Evolutionary conservation across 257 asterid genomes (phyloP).

Genomic region (Solanum sejunctum): DNA sequence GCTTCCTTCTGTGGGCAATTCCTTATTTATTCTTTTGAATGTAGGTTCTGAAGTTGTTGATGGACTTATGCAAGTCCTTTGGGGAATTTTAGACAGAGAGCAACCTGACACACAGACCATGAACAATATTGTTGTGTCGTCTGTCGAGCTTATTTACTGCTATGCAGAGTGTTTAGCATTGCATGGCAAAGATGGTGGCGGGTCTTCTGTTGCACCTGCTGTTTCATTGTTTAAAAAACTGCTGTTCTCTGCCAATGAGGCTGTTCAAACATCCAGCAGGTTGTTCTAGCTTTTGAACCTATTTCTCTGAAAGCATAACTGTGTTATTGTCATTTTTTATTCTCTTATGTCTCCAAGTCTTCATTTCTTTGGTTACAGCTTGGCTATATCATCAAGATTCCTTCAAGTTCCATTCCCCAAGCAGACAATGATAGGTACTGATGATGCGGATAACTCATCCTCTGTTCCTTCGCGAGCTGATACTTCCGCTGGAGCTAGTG

Average conservation of each 20-base stretch:
- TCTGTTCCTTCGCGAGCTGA: slow-evolving; percentile 57
- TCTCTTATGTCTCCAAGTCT: slow-evolving; percentile 12
- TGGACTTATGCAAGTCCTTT: slow-evolving; percentile 92
- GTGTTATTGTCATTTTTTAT: background rate
- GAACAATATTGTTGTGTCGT: slow-evolving; percentile 85
- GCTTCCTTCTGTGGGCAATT: background rate
- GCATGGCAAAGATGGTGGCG: slow-evolving; percentile 55
- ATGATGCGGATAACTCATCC: slow-evolving; percentile 57
- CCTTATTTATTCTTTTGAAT: slow-evolving; percentile 2
- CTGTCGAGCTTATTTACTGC: slow-evolving; percentile 85
- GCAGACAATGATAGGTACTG: slow-evolving; percentile 89
- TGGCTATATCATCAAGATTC: slow-evolving; percentile 97
- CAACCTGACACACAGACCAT: slow-evolving; percentile 89
- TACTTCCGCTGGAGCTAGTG: slow-evolving; percentile 39
- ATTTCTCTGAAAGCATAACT: background rate
- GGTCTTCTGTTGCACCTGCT: slow-evolving; percentile 69
- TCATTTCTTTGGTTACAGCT: slow-evolving; percentile 40
- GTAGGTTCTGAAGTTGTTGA: slow-evolving; percentile 88
- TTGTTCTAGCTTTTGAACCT: slow-evolving; percentile 7
- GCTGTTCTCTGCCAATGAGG: slow-evolving; percentile 74
- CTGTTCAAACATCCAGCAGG: slow-evolving; percentile 99
- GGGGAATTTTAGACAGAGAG: slow-evolving; percentile 96
- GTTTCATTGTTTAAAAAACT: slow-evolving; percentile 71
- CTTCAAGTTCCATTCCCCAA: slow-evolving; percentile 99
- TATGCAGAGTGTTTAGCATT: slow-evolving; percentile 91